A percentile compares a stretch with the other conserved stretches of the same genome.
Conservation (phyloP, 2,329 filamentous ascomycete species). For the Fusarium sp. region DNA sequence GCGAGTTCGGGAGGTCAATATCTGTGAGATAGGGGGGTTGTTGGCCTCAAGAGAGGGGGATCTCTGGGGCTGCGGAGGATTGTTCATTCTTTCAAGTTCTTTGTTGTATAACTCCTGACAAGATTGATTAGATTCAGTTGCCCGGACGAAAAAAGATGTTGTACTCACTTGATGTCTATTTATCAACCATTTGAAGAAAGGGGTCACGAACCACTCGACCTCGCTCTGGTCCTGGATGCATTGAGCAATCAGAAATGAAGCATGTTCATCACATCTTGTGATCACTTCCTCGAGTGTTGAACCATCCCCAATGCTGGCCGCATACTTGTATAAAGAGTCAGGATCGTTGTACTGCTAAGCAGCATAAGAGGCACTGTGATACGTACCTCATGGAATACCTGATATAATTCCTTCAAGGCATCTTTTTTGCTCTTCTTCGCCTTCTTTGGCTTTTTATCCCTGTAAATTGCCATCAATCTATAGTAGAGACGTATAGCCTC, state of each 20-base stretch:
- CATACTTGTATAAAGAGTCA: slow-evolving; percentile 52
- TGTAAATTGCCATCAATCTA: slow-evolving; percentile 67
- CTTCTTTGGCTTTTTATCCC: slow-evolving; percentile 44
- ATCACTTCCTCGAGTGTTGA: slow-evolving; percentile 60
- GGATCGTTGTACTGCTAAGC: background rate
- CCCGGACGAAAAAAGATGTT: background rate
- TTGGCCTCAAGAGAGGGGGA: slow-evolving; percentile 30
- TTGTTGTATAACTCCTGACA: slow-evolving; percentile 42
- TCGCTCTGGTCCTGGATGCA: slow-evolving; percentile 51
- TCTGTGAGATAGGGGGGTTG: background rate
- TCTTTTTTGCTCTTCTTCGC: slow-evolving; percentile 43
- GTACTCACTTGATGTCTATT: slow-evolving; percentile 51
- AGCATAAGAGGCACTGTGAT: background rate
- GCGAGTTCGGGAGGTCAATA: slow-evolving; percentile 36
- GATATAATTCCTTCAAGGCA: slow-evolving; percentile 43
- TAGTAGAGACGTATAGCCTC: slow-evolving; percentile 73
- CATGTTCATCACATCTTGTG: slow-evolving; percentile 58
- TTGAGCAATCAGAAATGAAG: slow-evolving; percentile 62
- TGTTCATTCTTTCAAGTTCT: slow-evolving; percentile 32
- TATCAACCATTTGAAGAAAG: slow-evolving; percentile 60
- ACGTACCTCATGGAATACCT: slow-evolving; percentile 47
- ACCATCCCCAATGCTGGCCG: slow-evolving; percentile 62
- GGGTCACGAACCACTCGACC: slow-evolving; percentile 56
- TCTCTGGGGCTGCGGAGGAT: slow-evolving; percentile 27
- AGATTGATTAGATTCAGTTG: background rate